Evolutionary conservation across 1,284 basidiomycete genomes (phyloP).

Genomic region (Caloboletus firmus): DNA sequence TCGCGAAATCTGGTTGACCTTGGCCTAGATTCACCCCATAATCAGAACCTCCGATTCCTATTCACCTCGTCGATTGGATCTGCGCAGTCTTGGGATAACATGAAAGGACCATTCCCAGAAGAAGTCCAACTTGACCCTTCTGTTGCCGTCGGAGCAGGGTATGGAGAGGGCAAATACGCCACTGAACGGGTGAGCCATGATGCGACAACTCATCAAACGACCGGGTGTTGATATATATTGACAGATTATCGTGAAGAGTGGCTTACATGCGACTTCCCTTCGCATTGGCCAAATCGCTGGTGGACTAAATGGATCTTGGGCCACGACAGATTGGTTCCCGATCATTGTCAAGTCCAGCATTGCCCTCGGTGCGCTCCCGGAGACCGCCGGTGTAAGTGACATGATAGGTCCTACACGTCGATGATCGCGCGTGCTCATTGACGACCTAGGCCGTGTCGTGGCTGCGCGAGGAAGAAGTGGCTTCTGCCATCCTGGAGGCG

Average conservation of each 20-base stretch:
- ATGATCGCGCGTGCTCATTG: not conserved
- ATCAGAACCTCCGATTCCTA: slow-evolving; percentile 30
- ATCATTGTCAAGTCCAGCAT: slow-evolving; percentile 29
- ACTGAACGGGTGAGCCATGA: slow-evolving; percentile 34
- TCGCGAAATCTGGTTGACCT: slow-evolving; percentile 27
- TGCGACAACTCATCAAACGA: rapidly evolving
- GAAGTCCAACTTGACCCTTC: slow-evolving; percentile 23
- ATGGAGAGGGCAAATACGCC: slow-evolving; percentile 39
- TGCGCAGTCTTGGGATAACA: slow-evolving; percentile 37
- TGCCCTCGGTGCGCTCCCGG: slow-evolving; percentile 30
- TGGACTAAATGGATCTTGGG: slow-evolving; percentile 27
- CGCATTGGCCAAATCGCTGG: slow-evolving; percentile 32
- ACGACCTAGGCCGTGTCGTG: slow-evolving; percentile 24
- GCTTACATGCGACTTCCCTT: slow-evolving; percentile 24
- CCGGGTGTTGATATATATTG: not conserved
- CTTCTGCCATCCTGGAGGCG: slow-evolving; percentile 15
- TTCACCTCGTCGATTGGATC: slow-evolving; percentile 37
- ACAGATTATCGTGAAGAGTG: slow-evolving; percentile 23
- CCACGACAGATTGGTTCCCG: slow-evolving; percentile 31
- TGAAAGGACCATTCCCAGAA: slow-evolving; percentile 37
- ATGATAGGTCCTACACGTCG: not conserved
- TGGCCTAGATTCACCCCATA: slow-evolving; percentile 9
- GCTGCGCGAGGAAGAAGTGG: slow-evolving; percentile 24
- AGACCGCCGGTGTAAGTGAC: slow-evolving; percentile 23
- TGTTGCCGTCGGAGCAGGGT: slow-evolving; percentile 32